Evolutionary conservation across 495 filamentous ascomycete genomes (phyloP).

Genomic region (Hyaloscypha finlandica): DNA sequence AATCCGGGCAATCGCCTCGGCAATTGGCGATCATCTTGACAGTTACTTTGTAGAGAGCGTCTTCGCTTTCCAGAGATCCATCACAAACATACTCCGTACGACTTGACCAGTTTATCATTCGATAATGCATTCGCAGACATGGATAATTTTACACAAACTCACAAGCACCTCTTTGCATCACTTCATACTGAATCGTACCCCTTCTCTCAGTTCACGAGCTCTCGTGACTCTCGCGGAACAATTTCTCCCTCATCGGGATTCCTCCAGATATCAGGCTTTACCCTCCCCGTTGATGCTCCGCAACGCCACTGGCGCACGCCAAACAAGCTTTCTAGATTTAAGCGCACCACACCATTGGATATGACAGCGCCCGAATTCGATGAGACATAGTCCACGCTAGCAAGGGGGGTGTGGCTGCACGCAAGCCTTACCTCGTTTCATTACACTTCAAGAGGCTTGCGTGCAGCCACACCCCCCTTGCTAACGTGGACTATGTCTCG

Average conservation of each 20-base stretch:
- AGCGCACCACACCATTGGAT: neutral
- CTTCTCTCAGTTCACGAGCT: neutral
- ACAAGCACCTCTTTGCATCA: neutral
- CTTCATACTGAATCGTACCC: neutral
- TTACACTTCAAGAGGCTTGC: too few species aligned
- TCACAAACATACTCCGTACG: too few species aligned
- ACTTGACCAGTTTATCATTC: too few species aligned
- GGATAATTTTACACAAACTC: neutral
- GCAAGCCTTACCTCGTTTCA: too few species aligned
- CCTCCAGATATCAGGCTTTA: neutral
- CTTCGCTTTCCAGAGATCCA: too few species aligned
- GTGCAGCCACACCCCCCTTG: too few species aligned
- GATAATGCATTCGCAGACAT: neutral
- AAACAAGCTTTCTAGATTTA: neutral
- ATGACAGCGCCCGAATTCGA: too few species aligned
- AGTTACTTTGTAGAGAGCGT: neutral
- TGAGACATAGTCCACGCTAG: too few species aligned
- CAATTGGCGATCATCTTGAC: neutral
- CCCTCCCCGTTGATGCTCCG: neutral
- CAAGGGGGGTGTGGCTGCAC: too few species aligned
- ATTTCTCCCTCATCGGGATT: slow-evolving; percentile 2
- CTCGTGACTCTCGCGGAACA: neutral
- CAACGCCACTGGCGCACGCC: too few species aligned
- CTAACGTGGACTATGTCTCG: too few species aligned
- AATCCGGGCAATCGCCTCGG: neutral